Conservation (phyloP, 2,329 filamentous ascomycete genomes). For the Apiospora phragmitis region DNA sequence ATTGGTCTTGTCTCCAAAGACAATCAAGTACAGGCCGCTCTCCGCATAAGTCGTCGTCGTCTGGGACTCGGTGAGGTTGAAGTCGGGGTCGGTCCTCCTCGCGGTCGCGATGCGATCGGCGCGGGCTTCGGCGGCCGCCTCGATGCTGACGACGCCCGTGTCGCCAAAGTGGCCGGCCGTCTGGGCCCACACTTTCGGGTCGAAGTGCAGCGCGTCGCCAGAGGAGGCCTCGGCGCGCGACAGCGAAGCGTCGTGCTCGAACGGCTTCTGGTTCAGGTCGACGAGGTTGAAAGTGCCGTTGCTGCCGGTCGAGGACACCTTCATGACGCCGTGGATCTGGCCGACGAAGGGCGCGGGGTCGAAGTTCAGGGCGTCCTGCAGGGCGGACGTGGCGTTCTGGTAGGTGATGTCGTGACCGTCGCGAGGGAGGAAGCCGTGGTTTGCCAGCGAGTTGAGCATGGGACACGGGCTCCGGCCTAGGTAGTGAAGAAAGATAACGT, state of each 20-base stretch:
- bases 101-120: background rate
- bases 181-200: background rate
- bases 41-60: background rate
- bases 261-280: constrained; percentile 13
- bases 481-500: background rate
- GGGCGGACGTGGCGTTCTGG: background rate
- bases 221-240: constrained; percentile 10
- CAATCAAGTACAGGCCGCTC: background rate
- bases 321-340: background rate
- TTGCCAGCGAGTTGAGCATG: constrained; percentile 15
- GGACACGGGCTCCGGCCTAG: constrained; percentile 14
- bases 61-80: background rate
- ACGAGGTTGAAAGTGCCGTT: constrained; percentile 14
- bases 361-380: constrained; percentile 12
- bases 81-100: background rate
- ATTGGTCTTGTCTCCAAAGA: constrained; percentile 4
- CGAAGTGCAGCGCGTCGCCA: background rate
- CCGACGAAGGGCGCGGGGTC: background rate
- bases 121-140: background rate
- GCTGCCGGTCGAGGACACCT: background rate
- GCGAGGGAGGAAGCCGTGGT: constrained; percentile 15
- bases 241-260: constrained; percentile 16
- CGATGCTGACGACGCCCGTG: background rate
- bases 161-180: background rate
- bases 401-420: constrained; percentile 8